phyloP scores from a whole-genome alignment of 768 basidiomycete species.

The Hysterangium stoloniferum region DNA sequence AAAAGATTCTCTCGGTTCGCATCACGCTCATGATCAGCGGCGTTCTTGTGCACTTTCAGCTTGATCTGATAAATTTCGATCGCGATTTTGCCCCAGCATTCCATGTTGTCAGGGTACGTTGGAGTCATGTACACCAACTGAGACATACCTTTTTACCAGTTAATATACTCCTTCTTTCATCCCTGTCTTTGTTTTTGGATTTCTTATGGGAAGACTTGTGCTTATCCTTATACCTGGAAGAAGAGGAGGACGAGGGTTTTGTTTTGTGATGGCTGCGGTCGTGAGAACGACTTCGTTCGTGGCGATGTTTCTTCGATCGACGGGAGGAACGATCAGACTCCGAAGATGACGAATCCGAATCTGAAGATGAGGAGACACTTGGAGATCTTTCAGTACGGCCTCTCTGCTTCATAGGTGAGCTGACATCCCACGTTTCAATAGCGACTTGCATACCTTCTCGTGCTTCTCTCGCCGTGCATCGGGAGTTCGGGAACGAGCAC shows the following conservation, averaged over 20 bases:
- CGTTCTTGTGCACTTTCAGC: slow-evolving; percentile 54
- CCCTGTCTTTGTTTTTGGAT: slow-evolving; percentile 23
- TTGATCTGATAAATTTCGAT: slow-evolving; percentile 38
- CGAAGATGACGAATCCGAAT: slow-evolving; percentile 4
- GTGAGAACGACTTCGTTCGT: not conserved
- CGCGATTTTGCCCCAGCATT: not conserved
- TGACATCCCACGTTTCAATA: too few relatives aligned
- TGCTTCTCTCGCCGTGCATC: too few relatives aligned
- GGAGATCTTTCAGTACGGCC: too few relatives aligned
- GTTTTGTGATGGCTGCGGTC: not conserved
- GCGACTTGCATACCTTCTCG: too few relatives aligned
- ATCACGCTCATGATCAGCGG: slow-evolving; percentile 48
- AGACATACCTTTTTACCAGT: slow-evolving; percentile 51
- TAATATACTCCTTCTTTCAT: slow-evolving; percentile 44
- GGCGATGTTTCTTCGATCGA: not conserved
- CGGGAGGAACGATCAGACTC: not conserved
- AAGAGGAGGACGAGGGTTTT: slow-evolving; percentile 6
- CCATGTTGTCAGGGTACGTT: not conserved
- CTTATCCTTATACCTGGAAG: not conserved
- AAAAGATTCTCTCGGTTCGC: slow-evolving; percentile 46
- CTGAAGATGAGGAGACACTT: not conserved
- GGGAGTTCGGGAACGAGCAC: too few relatives aligned
- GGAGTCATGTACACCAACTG: not conserved
- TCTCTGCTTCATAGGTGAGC: too few relatives aligned
- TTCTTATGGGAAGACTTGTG: slow-evolving; percentile 16